Base-by-base conservation (phyloP, 2,329 filamentous ascomycete genomes). In the Claviceps digitariae region DNA sequence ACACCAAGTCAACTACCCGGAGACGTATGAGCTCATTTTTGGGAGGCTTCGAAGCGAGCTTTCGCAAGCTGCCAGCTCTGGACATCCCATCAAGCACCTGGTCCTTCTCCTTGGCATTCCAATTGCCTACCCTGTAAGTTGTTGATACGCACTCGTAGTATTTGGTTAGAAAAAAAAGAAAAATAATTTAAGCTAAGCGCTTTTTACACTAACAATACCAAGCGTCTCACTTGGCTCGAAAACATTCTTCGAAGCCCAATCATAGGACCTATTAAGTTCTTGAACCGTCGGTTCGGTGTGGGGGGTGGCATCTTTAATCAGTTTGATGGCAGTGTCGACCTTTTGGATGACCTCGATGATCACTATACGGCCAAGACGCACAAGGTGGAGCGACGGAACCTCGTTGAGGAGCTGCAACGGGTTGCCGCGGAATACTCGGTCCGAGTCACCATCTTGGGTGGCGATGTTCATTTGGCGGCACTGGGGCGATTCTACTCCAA, bases 401-500 rank as follows among this genome's bases (percentile, higher is more conserved):
- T 97, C 45, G 76, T 98, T 43, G 79, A 89, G 61, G 82, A 87
- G 59, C 75, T 98, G 41, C 93, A 98, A 69, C 78, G 82, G 41
- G 76, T 97, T 48, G 86, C 90, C 34, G 83, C 86, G 2, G 86
- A 90, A 60, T 93, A 90, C 65, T 95, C 89, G 2, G 82, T 95
- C 20, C 86, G 93, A 52, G 78, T 96, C 52, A 97, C 90, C 4
- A 95, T 98, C 57, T 76, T 98, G 4, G 87, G 91, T 59, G 93
- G 93, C 27, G 93, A 97, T 63, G 93, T 97, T 45, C 91, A 97
- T 67, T 74, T 97, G 41, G 90, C 87, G 29, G 93, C 90, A 13
- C 76, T 97, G 27, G 93, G 93, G 0, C 87, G 93, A 56, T 97
- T 98, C 74, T 96, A 95, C 73, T 90, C 88, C 17, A 93, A 93